Conservation (phyloP, 2,329 filamentous ascomycete species). For the Monosporascus cannonballus region DNA sequence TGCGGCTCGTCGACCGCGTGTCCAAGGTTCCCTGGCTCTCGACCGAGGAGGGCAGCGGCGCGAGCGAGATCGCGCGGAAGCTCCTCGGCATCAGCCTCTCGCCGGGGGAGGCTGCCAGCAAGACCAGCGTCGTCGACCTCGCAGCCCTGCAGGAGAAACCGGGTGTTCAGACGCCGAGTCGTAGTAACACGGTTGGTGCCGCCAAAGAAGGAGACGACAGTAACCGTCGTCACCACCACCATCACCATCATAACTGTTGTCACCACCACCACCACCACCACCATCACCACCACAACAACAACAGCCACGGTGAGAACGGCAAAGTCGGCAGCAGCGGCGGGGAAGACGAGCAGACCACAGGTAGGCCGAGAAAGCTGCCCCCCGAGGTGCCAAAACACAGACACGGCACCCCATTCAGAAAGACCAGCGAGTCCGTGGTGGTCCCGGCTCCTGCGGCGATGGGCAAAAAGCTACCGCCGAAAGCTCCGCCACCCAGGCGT, state of each 20-base stretch:
- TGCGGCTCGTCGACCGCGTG: slow-evolving; percentile 72
- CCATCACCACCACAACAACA: too few species aligned
- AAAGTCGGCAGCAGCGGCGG: too few species aligned
- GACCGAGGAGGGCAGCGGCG: slow-evolving; percentile 25
- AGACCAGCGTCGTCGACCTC: slow-evolving; percentile 70
- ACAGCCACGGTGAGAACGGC: too few species aligned
- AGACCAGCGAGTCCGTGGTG: slow-evolving; percentile 9
- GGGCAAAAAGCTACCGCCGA: slow-evolving; percentile 27
- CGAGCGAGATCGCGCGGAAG: slow-evolving; percentile 48
- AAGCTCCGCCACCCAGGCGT: slow-evolving; percentile 34
- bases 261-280: neutral
- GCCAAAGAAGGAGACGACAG: slow-evolving; percentile 1
- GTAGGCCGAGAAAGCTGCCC: slow-evolving; percentile 39
- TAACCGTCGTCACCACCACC: neutral
- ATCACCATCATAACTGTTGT: neutral
- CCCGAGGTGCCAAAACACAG: slow-evolving; percentile 52
- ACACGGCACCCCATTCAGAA: slow-evolving; percentile 40
- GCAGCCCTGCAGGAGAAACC: slow-evolving; percentile 77
- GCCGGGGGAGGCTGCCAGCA: slow-evolving; percentile 60
- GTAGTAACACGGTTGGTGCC: slow-evolving; percentile 30
- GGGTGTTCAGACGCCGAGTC: slow-evolving; percentile 73
- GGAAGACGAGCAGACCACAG: slow-evolving; percentile 2
- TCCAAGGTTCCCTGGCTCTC: slow-evolving; percentile 64
- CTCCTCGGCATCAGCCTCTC: slow-evolving; percentile 67
- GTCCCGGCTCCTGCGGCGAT: slow-evolving; percentile 2